Evolutionary conservation across 768 basidiomycete genomes (phyloP).

Genomic region (Leccinum rimulosum): DNA sequence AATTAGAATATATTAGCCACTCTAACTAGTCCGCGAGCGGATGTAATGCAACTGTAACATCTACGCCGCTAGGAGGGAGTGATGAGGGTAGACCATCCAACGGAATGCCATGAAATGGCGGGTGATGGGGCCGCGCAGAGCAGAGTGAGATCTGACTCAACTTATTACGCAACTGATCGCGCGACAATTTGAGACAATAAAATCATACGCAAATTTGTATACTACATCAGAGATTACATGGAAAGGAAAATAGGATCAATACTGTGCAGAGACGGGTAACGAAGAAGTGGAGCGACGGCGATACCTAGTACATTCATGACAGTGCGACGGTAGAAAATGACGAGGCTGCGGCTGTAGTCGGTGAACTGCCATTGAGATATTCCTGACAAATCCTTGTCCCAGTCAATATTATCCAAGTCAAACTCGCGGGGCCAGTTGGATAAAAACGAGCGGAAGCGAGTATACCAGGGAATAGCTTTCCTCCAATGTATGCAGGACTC

Average conservation of each 20-base stretch:
- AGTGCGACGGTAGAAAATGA: neutral
- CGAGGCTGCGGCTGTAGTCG: neutral
- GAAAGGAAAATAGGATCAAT: neutral
- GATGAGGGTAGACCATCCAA: too few species aligned
- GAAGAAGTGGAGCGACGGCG: neutral
- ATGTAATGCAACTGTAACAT: too few species aligned
- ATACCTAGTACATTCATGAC: neutral
- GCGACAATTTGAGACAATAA: too few species aligned
- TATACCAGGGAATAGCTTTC: neutral
- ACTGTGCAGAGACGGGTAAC: neutral
- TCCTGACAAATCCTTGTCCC: neutral
- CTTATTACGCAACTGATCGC: too few species aligned
- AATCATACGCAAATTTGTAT: too few species aligned
- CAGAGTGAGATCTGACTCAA: too few species aligned
- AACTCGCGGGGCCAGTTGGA: neutral
- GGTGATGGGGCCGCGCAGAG: too few species aligned
- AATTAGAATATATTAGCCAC: too few species aligned
- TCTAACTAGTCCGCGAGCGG: too few species aligned
- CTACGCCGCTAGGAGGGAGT: too few species aligned
- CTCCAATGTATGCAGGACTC: neutral
- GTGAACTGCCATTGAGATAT: neutral
- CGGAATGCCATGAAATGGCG: too few species aligned
- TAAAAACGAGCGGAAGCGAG: neutral
- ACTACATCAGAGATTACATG: neutral
- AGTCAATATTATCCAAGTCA: neutral